Conservation (phyloP, 495 filamentous ascomycete genomes). For the Neurospora terricola region DNA sequence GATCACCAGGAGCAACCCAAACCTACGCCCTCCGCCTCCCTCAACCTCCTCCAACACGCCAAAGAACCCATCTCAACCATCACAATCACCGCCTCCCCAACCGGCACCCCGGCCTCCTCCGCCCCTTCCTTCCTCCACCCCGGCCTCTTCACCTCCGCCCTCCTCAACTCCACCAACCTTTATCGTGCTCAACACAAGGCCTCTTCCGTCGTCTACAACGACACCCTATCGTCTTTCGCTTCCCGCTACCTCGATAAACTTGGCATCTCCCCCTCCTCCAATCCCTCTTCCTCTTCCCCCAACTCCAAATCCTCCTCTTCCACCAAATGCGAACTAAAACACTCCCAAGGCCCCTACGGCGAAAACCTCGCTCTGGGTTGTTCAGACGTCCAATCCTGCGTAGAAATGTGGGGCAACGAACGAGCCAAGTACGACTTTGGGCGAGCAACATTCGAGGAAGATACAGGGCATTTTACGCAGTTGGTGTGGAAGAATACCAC, state of each 20-base stretch:
- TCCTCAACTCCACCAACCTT: constrained; percentile 57
- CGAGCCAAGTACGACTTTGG: constrained; percentile 47
- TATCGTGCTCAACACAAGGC: constrained; percentile 61
- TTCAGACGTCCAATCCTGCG: constrained; percentile 42
- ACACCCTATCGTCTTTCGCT: constrained; percentile 48
- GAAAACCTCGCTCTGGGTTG: constrained; percentile 73
- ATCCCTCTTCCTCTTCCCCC: not conserved
- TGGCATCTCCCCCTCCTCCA: not conserved
- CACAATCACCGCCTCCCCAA: constrained; percentile 18
- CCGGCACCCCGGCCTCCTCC: constrained; percentile 18
- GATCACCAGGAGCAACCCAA: not conserved
- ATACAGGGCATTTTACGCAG: constrained; percentile 80
- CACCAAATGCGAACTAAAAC: constrained; percentile 51
- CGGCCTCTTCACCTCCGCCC: constrained; percentile 40
- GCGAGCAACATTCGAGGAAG: constrained; percentile 44
- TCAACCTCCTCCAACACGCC: not conserved
- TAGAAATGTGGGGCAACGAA: constrained; percentile 64
- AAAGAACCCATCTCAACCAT: constrained; percentile 1
- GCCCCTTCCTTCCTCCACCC: constrained; percentile 37
- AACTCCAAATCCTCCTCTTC: too few species aligned
- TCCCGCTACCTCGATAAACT: constrained; percentile 16
- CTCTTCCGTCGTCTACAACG: constrained; percentile 53
- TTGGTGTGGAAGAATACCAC: constrained; percentile 68
- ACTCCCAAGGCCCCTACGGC: constrained; percentile 59
- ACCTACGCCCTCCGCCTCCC: not conserved